Evolutionary conservation across 768 basidiomycete species (phyloP), one percentile per base, ranked within the genome.

Genomic region (Pleurotus tuber-regium): DNA sequence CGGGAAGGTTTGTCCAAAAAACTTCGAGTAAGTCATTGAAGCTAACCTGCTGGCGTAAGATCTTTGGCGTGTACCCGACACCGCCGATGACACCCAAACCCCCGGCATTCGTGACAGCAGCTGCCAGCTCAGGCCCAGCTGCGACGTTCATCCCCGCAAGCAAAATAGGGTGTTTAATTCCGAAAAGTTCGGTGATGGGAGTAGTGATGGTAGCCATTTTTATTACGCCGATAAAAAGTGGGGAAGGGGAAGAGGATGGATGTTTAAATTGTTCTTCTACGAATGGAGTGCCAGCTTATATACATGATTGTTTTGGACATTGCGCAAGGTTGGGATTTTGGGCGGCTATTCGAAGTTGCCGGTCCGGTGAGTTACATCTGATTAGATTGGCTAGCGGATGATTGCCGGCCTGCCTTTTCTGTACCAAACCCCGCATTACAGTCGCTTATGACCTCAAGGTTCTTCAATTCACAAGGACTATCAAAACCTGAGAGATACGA

Each of bases 71-170:
- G 64, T 87, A 93, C 0, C 90, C 90, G 26, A 88, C 75, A 49
- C 94, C 94, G 30, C 94, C 94, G 54, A 98, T 92, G 46, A 96
- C 92, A 56, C 94, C 94, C 36, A 97, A 59, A 46, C 94, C 94
- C 42, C 94, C 56, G 23, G 92, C 94, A 61, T 96, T 97, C 38
- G 91, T 92, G 52, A 96, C 93, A 31, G 91, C 93, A 33, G 93
- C 94, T 14, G 92, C 93, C 21, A 95, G 82, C 66, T 94, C 92
- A 14, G 93, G 77, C 4, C 78, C 78, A 51, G 78, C 77, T 55
- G 68, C 70, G 10, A 71, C 68, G 53, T 73, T 70, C 73, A 73
- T 74, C 48, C 87, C 92, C 58, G 92, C 92, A 19, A 95, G 83
- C 48, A 95, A 66, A 58, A 95, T 80, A 36, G 92, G 92, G 63